Evolutionary conservation across 2,329 filamentous ascomycete genomes (phyloP).

Genomic region (Rhynchosporium graminicola): DNA sequence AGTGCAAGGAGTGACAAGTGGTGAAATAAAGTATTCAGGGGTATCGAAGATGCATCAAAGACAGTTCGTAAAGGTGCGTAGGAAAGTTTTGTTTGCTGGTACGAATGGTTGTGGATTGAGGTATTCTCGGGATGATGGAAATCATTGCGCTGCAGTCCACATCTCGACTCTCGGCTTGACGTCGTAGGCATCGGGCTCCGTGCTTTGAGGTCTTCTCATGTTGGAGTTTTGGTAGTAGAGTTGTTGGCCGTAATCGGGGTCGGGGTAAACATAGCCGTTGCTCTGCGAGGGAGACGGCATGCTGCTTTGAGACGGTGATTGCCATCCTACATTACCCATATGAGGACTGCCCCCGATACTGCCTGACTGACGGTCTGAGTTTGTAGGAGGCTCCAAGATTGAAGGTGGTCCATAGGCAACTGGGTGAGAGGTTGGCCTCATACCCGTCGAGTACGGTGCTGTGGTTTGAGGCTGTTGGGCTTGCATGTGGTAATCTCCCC

Average conservation of each 20-base stretch:
- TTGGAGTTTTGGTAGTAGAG: slow-evolving; percentile 73
- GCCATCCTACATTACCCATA: slow-evolving; percentile 74
- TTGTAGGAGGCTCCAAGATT: slow-evolving; percentile 73
- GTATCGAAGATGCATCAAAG: slow-evolving; percentile 33
- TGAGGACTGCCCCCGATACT: slow-evolving; percentile 86
- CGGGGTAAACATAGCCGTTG: slow-evolving; percentile 75
- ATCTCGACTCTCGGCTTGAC: slow-evolving; percentile 60
- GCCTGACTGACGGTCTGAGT: slow-evolving; percentile 68
- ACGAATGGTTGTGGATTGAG: not conserved
- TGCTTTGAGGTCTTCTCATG: slow-evolving; percentile 73
- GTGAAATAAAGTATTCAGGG: slow-evolving; percentile 34
- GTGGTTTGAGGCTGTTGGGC: slow-evolving; percentile 63
- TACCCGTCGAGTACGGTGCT: slow-evolving; percentile 55
- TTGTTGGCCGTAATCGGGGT: slow-evolving; percentile 73
- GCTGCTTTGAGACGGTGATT: slow-evolving; percentile 70
- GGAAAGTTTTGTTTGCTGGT: slow-evolving; percentile 10
- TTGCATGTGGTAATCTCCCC: slow-evolving; percentile 54
- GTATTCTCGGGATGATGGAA: not conserved
- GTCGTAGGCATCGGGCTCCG: slow-evolving; percentile 69
- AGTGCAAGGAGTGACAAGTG: slow-evolving; percentile 18
- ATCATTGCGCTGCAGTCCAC: slow-evolving; percentile 53
- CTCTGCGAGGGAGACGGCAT: slow-evolving; percentile 63
- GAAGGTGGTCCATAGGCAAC: slow-evolving; percentile 79
- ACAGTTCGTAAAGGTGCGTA: slow-evolving; percentile 21
- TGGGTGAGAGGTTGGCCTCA: slow-evolving; percentile 81